Evolutionary conservation across 495 filamentous ascomycete species (phyloP).

Genomic region (Rusavskia elegans): DNA sequence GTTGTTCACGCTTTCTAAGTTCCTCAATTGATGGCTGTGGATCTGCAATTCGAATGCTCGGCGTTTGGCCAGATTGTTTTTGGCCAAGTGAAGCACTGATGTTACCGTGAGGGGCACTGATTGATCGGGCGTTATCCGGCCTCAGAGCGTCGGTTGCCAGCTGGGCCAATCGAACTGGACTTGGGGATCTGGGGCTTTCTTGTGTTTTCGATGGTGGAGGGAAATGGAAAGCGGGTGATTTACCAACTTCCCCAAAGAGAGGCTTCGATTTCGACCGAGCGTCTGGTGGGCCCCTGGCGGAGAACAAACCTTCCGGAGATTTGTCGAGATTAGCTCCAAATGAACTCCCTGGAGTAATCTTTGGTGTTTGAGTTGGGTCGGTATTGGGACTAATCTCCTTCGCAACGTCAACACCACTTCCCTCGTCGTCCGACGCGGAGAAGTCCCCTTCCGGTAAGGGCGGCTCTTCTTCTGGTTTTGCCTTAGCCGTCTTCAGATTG

Average conservation of each 20-base stretch:
- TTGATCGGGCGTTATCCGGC: conserved; percentile 35
- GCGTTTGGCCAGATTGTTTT: conserved; percentile 12
- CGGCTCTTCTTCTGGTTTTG: conserved; percentile 9
- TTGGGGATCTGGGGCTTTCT: conserved; percentile 61
- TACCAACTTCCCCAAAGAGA: conserved; percentile 52
- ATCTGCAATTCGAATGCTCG: conserved; percentile 5
- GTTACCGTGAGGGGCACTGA: conserved; percentile 36
- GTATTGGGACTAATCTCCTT: conserved; percentile 47
- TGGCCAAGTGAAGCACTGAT: conserved; percentile 23
- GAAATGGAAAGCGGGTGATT: conserved; percentile 29
- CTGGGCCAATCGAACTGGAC: conserved; percentile 43
- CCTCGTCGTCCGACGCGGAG: conserved; percentile 30
- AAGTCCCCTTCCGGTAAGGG: conserved; percentile 9
- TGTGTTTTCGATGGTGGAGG: conserved; percentile 36
- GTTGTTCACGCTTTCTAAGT: conserved; percentile 17
- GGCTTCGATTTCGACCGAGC: conserved; percentile 18
- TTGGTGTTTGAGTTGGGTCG: conserved; percentile 33
- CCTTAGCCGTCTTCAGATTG: conserved; percentile 18
- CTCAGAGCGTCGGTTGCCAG: conserved; percentile 29
- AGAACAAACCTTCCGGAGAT: conserved; percentile 28
- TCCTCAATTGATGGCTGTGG: conserved; percentile 21
- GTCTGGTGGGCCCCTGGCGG: conserved; percentile 17
- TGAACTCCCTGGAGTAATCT: conserved; percentile 48
- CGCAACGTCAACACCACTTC: conserved; percentile 47
- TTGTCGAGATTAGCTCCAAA: conserved; percentile 34